A percentile compares a stretch with the other conserved stretches of the same genome.
These are phyloP conservation scores for Somion occarium DNA, from an alignment of 1,284 basidiomycete genomes.

Conservation along the genomic window DNA sequence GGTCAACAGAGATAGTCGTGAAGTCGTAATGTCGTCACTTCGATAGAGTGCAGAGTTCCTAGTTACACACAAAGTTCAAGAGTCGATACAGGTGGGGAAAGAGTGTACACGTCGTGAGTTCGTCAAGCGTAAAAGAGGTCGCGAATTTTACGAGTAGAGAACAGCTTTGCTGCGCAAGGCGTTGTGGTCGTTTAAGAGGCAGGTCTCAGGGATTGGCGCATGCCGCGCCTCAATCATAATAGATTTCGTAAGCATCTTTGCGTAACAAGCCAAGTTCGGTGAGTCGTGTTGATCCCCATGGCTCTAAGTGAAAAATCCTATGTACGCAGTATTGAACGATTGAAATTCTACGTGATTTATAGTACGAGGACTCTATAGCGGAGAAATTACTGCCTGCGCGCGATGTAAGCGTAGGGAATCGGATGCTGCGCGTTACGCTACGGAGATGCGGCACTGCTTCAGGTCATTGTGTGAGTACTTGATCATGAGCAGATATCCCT, in stretches of 20 bases:
- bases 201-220: neutral
- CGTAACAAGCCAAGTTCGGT: neutral
- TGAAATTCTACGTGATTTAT: no score
- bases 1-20: no score
- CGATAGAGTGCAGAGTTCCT: no score
- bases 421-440: neutral
- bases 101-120: neutral
- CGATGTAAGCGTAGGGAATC: no score
- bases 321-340: no score
- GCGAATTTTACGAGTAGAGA: neutral
- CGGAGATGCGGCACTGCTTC: neutral
- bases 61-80: no score
- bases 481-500: neutral
- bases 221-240: neutral
- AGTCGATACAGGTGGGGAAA: no score
- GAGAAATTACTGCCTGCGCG: no score
- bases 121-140: neutral
- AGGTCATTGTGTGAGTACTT: no score
- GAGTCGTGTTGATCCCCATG: neutral
- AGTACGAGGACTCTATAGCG: no score
- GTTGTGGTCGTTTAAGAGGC: neutral
- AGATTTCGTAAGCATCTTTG: neutral
- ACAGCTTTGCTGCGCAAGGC: neutral
- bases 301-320: no score
- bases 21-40: neutral